Evolutionary conservation across 257 asterid genomes (phyloP), one percentile per base, ranked within the genome.

Genomic region (Verbena officinalis): DNA sequence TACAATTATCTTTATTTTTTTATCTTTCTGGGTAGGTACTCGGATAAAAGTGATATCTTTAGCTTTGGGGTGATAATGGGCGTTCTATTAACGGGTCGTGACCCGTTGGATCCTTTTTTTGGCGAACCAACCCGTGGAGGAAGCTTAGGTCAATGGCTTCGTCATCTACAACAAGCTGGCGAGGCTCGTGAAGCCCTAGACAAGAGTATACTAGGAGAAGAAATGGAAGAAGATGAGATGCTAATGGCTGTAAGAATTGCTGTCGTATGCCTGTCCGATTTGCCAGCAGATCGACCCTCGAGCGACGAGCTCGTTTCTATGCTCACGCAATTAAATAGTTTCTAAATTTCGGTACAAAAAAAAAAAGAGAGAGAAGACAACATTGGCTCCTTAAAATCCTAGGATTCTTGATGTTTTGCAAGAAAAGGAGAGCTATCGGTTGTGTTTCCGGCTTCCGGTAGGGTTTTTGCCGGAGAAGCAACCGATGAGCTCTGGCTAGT

Each of bases 261-360:
- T 11, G 92, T 82, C 7, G 90, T 81, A 9, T 93, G 99, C 85
- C 78, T 90, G 21, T 87, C 99, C 1, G 96, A 90, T 61, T 73
- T 79, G 76, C 99, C 99, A 3, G 89, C 91, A 0, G 92, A 93
- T 52, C 94, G 97, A 2, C 97, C 99, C 68, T 93, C 99, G 2
- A 90, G 86, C 36, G 99, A 90, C 14, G 99, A 90, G 77, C 95
- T 93, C 16, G 90, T 86, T 40, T 93, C 99, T 9, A 93, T 90
- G 97, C 97, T 90, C 68, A 93, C 97, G 16, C 96, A 90, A 52
- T 55, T 90, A 24, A 90, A 87, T 52, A 93, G 99, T 61, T 93
- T 86, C 77, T 90, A 77, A 87, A 72, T 8, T 17, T 1, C 1
- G 45, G 5, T 27, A 2, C 4, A 27, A 27, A 27, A 27, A 27